phyloP scores from a whole-genome alignment of 1,284 basidiomycete species.

The Pseudozyma pruni region DNA sequence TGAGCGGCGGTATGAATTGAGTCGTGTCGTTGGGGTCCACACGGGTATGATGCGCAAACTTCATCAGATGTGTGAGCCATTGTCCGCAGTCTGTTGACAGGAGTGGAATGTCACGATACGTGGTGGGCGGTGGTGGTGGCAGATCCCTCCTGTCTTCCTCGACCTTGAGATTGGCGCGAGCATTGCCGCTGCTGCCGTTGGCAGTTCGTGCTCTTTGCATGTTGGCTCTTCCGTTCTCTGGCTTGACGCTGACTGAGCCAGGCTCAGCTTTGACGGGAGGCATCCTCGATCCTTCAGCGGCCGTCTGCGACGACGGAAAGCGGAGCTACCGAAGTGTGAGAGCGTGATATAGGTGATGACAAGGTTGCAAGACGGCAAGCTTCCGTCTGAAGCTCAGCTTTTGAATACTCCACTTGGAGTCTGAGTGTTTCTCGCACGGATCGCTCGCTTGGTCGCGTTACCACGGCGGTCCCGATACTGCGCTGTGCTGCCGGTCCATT shows the following conservation, averaged over 20 bases:
- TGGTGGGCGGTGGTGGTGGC: conserved; percentile 49
- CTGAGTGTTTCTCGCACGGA: conserved; percentile 10
- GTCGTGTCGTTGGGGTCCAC: conserved; percentile 60
- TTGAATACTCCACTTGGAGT: conserved; percentile 11
- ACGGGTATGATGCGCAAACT: conserved; percentile 61
- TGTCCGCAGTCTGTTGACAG: conserved; percentile 52
- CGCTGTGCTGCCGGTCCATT: too few species aligned
- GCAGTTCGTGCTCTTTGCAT: conserved; percentile 14
- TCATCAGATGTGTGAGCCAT: conserved; percentile 61
- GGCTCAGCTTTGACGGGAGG: conserved; percentile 52
- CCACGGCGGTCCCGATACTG: too few species aligned
- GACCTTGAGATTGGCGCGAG: conserved; percentile 17
- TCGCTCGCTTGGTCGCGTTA: too few species aligned
- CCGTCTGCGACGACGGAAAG: too few species aligned
- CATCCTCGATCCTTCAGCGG: conserved; percentile 19
- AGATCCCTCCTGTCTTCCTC: conserved; percentile 40
- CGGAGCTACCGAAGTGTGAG: background rate
- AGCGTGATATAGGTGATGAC: background rate
- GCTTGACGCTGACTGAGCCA: conserved; percentile 25
- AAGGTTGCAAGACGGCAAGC: background rate
- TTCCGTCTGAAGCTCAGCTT: background rate
- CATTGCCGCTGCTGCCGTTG: conserved; percentile 19
- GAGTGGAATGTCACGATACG: conserved; percentile 65
- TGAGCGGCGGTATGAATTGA: conserved; percentile 63
- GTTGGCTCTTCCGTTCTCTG: conserved; percentile 22